Evolutionary conservation across 306 rosid species (phyloP).

Genomic region (Comarum palustre): DNA sequence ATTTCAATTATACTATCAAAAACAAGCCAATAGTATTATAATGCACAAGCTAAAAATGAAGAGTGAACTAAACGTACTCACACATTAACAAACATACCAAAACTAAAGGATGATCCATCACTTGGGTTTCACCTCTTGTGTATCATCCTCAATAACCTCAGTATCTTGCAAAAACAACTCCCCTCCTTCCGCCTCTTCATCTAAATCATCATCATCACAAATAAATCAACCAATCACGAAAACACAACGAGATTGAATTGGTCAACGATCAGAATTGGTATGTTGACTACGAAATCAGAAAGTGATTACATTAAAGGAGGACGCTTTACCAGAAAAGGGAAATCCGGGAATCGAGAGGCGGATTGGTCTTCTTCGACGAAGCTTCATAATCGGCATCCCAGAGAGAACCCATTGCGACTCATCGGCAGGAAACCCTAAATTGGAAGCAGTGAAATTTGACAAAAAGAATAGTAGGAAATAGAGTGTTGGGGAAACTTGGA

Average conservation of each 20-base stretch:
- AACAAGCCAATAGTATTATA: not conserved
- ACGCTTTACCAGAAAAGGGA: slow-evolving; percentile 30
- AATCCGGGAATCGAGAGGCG: slow-evolving; percentile 34
- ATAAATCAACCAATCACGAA: not conserved
- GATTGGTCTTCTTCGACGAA: slow-evolving; percentile 9
- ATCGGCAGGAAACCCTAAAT: slow-evolving; percentile 19
- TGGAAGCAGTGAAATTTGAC: not conserved
- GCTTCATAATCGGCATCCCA: slow-evolving; percentile 25
- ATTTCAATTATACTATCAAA: not conserved
- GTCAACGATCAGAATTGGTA: too few relatives aligned
- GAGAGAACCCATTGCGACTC: slow-evolving; percentile 34
- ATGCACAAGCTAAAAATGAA: not conserved
- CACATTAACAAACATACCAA: slow-evolving; percentile 4
- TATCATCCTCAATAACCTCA: slow-evolving; percentile 32
- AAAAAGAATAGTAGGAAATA: too few relatives aligned
- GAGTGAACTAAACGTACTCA: not conserved
- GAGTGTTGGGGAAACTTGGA: too few relatives aligned
- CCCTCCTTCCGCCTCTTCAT: slow-evolving; percentile 23
- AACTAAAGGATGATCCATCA: not conserved
- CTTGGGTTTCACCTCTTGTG: slow-evolving; percentile 45
- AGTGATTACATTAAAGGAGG: not conserved
- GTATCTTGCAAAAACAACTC: slow-evolving; percentile 33
- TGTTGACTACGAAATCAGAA: not conserved
- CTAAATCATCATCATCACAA: slow-evolving; percentile 25
- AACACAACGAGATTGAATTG: not conserved